Evolutionary conservation across 2,329 filamentous ascomycete genomes (phyloP).

Genomic region (Aspergillus carbonarius): DNA sequence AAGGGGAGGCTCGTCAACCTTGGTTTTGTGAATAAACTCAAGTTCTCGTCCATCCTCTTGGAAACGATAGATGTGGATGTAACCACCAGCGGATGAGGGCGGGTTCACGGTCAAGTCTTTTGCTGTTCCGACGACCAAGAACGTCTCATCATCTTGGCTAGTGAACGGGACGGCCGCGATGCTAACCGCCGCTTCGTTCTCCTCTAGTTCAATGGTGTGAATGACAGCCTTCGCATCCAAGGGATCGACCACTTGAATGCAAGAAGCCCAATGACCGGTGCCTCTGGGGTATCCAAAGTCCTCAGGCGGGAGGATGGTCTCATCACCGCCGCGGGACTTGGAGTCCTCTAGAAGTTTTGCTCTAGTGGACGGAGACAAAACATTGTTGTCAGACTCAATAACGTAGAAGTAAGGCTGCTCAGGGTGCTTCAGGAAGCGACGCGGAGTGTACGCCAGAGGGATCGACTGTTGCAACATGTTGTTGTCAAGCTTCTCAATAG

Average conservation of each 20-base stretch:
- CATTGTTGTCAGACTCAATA: conserved; percentile 90
- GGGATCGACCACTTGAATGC: conserved; percentile 88
- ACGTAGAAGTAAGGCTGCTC: conserved; percentile 89
- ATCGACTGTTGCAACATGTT: conserved; percentile 86
- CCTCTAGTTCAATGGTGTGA: conserved; percentile 75
- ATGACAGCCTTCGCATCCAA: conserved; percentile 70
- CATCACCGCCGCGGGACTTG: conserved; percentile 68
- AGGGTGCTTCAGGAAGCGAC: conserved; percentile 82
- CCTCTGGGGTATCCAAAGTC: conserved; percentile 88
- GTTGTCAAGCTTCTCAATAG: conserved; percentile 79
- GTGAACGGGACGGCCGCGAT: conserved; percentile 81
- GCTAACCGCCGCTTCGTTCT: conserved; percentile 90
- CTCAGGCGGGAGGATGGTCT: conserved; percentile 67
- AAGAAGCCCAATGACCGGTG: conserved; percentile 89
- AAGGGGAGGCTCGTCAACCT: conserved; percentile 81
- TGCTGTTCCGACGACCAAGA: conserved; percentile 90
- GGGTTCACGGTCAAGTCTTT: conserved; percentile 84
- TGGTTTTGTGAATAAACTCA: conserved; percentile 95
- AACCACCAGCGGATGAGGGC: conserved; percentile 72
- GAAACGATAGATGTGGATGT: conserved; percentile 89
- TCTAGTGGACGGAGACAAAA: conserved; percentile 75
- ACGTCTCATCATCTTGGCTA: conserved; percentile 83
- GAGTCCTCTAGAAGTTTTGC: conserved; percentile 73
- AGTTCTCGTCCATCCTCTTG: conserved; percentile 81
- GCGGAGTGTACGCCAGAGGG: conserved; percentile 84